Evolutionary conservation across 163 green algal species (phyloP), one percentile per base, ranked within the genome.

Genomic region (Trebouxia gelatinosa): DNA sequence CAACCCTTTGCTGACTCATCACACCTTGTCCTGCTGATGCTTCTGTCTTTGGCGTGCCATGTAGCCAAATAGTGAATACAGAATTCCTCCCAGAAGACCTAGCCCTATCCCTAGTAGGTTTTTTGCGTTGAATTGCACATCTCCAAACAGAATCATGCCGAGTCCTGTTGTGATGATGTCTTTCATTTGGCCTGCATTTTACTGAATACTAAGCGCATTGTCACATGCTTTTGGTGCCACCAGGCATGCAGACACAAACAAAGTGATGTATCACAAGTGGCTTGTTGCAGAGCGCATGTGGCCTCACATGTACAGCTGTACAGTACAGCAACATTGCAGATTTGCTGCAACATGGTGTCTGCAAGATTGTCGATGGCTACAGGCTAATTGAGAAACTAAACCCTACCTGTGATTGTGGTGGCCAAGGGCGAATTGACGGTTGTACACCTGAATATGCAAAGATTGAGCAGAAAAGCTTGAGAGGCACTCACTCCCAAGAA

Each of bases 371-470:
- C n/a, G n/a, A n/a, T n/a, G n/a, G n/a, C n/a, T n/a, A n/a, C n/a
- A n/a, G n/a, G n/a, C n/a, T n/a, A n/a, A n/a, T n/a, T n/a, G n/a
- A n/a, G n/a, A n/a, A n/a, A n/a, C n/a, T n/a, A n/a, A n/a, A n/a
- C 19, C 48, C 7, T 48, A 48, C 87, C 87, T 35, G 84, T 89
- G 31, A 92, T 83, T 34, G 85, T 90, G 6, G 86, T 92, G 26
- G 84, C 82, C 70, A 92, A 65, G 4, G 87, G 78, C 0, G 80
- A 87, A 77, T 90, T 90, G 64, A 88, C 35, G 0, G 85, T 84
- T 0, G 87, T 90, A 80, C 87, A 92, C 48, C 84, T 76, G 82
- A 90, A 91, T 59, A 91, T 91, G 84, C 84, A 89, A 13, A 91
- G 51, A 77, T 91, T 91, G 37, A 91, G 78, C 54, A 91, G 75